Percentiles rank a stretch among this genome's conserved stretches.
These are phyloP conservation scores for Geosmithia putterillii DNA, from an alignment of 2,329 filamentous ascomycete species.

Conservation along the genomic window DNA sequence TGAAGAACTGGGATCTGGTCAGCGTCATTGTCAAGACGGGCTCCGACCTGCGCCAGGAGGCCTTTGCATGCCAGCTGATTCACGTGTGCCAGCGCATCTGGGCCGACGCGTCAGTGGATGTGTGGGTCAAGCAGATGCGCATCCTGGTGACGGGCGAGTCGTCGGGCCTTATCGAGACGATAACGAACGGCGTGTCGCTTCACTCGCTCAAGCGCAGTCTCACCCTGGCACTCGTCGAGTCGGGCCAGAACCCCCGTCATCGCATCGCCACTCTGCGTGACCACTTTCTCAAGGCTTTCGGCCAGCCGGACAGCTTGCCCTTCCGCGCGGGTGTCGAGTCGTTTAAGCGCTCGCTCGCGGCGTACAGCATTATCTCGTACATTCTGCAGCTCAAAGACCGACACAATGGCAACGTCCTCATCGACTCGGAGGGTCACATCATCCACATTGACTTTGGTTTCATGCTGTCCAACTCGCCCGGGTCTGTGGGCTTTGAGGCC, in stretches of 20 bases:
- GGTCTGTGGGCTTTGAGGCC: conserved; percentile 74
- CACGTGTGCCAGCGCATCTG: conserved; percentile 72
- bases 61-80: conserved; percentile 78
- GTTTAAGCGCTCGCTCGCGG: conserved; percentile 71
- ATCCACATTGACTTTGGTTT: conserved; percentile 86
- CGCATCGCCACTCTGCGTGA: conserved; percentile 72
- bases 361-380: conserved; percentile 78
- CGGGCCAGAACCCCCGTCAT: conserved; percentile 59
- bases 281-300: conserved; percentile 73
- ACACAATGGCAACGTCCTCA: conserved; percentile 77
- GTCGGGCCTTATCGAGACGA: conserved; percentile 75
- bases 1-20: conserved; percentile 81
- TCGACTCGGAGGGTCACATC: conserved; percentile 77
- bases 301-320: conserved; percentile 52
- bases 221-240: conserved; percentile 61
- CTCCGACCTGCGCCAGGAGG: conserved; percentile 71
- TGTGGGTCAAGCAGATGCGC: conserved; percentile 85
- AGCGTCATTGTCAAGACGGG: conserved; percentile 85
- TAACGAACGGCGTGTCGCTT: conserved; percentile 78
- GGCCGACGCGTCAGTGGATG: conserved; percentile 59
- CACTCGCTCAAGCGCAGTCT: conserved; percentile 75
- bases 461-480: conserved; percentile 79
- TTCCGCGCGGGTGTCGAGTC: conserved; percentile 64
- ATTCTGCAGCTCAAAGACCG: conserved; percentile 75
- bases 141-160: conserved; percentile 79